These are phyloP conservation scores for Trichopus zeylanicus DNA, from an alignment of 116 monocot species.

Conservation along the genomic window DNA sequence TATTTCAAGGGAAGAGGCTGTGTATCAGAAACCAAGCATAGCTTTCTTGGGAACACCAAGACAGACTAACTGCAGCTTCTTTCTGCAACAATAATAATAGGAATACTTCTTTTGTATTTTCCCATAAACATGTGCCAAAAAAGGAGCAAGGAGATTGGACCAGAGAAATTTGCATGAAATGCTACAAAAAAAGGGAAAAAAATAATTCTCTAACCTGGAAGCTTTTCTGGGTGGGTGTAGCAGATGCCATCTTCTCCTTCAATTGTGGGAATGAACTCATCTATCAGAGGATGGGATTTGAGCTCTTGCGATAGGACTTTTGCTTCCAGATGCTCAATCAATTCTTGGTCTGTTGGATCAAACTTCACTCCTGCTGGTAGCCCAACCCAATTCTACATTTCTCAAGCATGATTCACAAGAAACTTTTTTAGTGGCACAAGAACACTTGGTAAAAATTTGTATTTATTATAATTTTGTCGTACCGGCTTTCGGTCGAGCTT, in stretches of 20 bases:
- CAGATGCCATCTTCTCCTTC: constrained; percentile 88
- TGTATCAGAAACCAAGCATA: background rate
- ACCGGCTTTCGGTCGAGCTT: constrained; percentile 58
- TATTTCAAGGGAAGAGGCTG: constrained; percentile 5
- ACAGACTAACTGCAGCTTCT: constrained; percentile 2
- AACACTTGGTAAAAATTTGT: background rate
- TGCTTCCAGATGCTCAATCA: constrained; percentile 78
- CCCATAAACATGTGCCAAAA: background rate
- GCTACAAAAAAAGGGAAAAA: background rate
- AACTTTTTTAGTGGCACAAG: too few relatives aligned
- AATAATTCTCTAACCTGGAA: constrained; percentile 37
- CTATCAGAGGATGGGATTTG: constrained; percentile 72
- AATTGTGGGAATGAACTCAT: constrained; percentile 81
- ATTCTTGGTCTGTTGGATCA: constrained; percentile 79
- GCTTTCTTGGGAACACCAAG: constrained; percentile 14
- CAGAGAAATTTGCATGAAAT: too few relatives aligned
- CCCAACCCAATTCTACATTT: constrained; percentile 73
- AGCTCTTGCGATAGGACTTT: constrained; percentile 36
- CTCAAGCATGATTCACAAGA: too few relatives aligned
- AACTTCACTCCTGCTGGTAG: constrained; percentile 78
- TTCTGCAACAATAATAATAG: background rate
- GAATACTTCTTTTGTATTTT: background rate
- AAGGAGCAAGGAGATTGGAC: background rate
- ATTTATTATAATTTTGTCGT: constrained; percentile 1
- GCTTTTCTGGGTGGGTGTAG: constrained; percentile 86